Evolutionary conservation across 2,329 filamentous ascomycete species (phyloP), one percentile per base, ranked within the genome.

Genomic region (Fusarium burgessii): DNA sequence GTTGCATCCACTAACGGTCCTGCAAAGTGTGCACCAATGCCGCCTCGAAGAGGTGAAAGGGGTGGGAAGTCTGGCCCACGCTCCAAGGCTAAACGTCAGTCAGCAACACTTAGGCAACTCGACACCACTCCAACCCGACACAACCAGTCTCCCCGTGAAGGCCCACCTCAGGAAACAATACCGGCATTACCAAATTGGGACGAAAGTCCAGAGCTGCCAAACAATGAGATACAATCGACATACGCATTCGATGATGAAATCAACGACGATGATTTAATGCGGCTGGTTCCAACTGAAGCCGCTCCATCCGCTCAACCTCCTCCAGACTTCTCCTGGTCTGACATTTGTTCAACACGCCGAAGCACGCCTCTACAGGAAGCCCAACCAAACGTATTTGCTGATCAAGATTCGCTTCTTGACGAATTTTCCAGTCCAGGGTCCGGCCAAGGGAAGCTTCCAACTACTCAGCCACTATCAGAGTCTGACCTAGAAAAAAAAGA

Each of bases 81-180:
- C 17, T 27, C 52, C 25, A 75, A 60, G 49, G 35, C 25, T 25
- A 71, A 65, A 36, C 64, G 60, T 23, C 68, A 59, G 17, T 17
- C 70, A 14, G 71, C 72, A 0, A 58, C 73, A 41, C 29, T 82
- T 20, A 73, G 75, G 5, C 64, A 81, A 56, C 73, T 82, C 5
- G 78, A 81, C 10, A 79, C 78, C 4, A 80, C 80, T 9, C 78
- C 80, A 8, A 75, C 69, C n/a, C 76, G 62, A 13, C 70, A 74
- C 47, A 51, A 73, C 11, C 68, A 73, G 47, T 73, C 73, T 42
- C 69, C 62, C 5, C 46, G 56, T 23, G 45, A 47, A 29, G 43
- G 15, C 6, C 45, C 50, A 14, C 23, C 47, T 40, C 43, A 51
- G 41, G 25, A 57, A 9, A 20, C 54, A 27, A 54, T 7, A 13